These are phyloP conservation scores for Wickerhamiella slavikovae DNA, from an alignment of 805 yeast species.

Conservation along the genomic window DNA sequence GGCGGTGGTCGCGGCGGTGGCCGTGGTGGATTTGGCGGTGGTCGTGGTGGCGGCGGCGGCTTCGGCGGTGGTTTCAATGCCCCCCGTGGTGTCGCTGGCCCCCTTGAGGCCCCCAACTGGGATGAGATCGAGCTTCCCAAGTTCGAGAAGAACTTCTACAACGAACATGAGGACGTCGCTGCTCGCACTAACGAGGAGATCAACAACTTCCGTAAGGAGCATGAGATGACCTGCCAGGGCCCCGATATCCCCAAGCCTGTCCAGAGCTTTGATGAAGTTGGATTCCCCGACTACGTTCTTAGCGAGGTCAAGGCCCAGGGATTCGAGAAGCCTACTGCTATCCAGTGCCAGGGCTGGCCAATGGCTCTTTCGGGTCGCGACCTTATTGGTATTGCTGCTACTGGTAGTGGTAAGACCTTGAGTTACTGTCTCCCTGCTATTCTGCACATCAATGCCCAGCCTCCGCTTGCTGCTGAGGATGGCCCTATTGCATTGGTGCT, in stretches of 20 bases:
- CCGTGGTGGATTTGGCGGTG: conserved; percentile 18
- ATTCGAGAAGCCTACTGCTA: conserved; percentile 83
- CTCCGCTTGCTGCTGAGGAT: conserved; percentile 69
- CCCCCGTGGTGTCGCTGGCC: conserved; percentile 9
- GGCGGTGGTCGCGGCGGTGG: conserved; percentile 21
- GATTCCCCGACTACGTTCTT: conserved; percentile 88
- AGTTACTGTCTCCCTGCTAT: conserved; percentile 94
- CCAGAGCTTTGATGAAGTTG: conserved; percentile 85
- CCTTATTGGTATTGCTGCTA: conserved; percentile 96
- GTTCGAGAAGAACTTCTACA: conserved; percentile 88
- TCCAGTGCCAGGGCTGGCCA: conserved; percentile 99
- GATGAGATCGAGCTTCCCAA: conserved; percentile 57
- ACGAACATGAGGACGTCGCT: conserved; percentile 63
- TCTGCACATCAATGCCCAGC: conserved; percentile 92
- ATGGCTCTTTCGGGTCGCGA: conserved; percentile 98
- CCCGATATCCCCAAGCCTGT: conserved; percentile 85
- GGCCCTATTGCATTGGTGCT: conserved; percentile 91
- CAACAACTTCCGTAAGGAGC: conserved; percentile 50
- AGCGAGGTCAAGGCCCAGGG: conserved; percentile 80
- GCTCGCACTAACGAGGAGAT: conserved; percentile 59
- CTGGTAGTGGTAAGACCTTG: conserved; percentile 97
- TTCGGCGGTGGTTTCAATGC: conserved; percentile 19
- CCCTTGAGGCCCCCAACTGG: conserved; percentile 59
- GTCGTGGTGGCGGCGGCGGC: conserved; percentile 28
- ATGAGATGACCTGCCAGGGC: conserved; percentile 76